phyloP scores from a whole-genome alignment of 169 alveolate genomes.

The Theileria equi region DNA sequence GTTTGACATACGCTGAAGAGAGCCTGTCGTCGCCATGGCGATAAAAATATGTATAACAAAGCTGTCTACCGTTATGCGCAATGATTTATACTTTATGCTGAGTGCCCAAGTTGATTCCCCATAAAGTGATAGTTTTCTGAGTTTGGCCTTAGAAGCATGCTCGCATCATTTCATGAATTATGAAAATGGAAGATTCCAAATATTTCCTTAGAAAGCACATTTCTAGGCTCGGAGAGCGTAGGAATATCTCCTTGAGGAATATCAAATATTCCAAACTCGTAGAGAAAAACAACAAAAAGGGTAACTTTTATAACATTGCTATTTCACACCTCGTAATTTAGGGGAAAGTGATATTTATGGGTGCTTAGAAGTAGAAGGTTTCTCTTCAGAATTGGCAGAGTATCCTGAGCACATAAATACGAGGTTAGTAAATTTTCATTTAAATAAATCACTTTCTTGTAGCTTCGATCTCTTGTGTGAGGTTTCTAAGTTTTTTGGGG shows the following conservation, averaged over 20 bases:
- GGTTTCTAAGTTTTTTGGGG: conserved; percentile 12
- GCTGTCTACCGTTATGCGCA: not conserved
- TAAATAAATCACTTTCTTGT: not conserved
- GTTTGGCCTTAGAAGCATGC: too few relatives aligned
- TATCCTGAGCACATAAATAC: conserved; percentile 48
- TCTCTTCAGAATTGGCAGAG: not conserved
- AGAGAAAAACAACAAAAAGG: conserved; percentile 11
- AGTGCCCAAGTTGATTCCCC: conserved; percentile 13
- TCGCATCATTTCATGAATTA: too few relatives aligned
- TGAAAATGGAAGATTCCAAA: conserved; percentile 8
- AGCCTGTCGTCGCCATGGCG: conserved; percentile 10
- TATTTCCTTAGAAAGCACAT: not conserved
- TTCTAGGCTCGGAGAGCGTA: not conserved
- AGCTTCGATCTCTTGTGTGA: conserved; percentile 50
- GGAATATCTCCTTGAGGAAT: conserved; percentile 1
- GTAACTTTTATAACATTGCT: conserved; percentile 3
- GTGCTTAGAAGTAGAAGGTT: conserved; percentile 6
- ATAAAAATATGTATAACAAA: not conserved
- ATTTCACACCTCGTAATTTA: not conserved
- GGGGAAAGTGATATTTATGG: conserved; percentile 61
- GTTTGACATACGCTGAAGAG: conserved; percentile 7
- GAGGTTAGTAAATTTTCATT: conserved; percentile 12
- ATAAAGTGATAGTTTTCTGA: too few relatives aligned
- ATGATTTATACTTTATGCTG: not conserved
- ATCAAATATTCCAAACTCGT: conserved; percentile 27